Percentiles rank a stretch among this genome's conserved stretches.
These are phyloP conservation scores for Cicer pinnatifidum DNA, from an alignment of 306 rosid species.

Conservation along the genomic window DNA sequence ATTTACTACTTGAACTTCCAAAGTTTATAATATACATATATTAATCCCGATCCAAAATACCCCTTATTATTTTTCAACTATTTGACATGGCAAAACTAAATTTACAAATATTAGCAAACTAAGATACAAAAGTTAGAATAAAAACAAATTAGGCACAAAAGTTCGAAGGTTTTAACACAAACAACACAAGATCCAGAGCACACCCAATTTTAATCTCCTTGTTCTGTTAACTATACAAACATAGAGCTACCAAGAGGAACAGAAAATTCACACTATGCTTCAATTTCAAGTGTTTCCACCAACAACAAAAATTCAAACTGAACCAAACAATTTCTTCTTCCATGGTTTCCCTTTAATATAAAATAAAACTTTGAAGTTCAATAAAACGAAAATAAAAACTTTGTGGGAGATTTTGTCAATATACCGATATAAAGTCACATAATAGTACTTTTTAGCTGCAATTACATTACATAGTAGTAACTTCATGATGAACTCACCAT, in stretches of 20 bases:
- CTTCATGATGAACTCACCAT: background rate
- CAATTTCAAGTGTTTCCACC: slow-evolving; percentile 20
- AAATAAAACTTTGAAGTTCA: slow-evolving; percentile 17
- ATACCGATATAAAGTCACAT: no score
- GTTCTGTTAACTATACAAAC: slow-evolving; percentile 19
- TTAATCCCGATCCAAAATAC: slow-evolving; percentile 36
- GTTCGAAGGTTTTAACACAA: slow-evolving; percentile 25
- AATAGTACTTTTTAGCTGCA: no score
- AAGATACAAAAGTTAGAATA: slow-evolving; percentile 35
- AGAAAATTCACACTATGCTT: slow-evolving; percentile 2
- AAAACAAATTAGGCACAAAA: slow-evolving; percentile 22
- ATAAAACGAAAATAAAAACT: slow-evolving; percentile 10
- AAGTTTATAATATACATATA: slow-evolving; percentile 32
- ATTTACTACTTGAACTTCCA: slow-evolving; percentile 43
- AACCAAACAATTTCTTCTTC: slow-evolving; percentile 32
- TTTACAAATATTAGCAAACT: background rate
- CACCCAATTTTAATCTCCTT: slow-evolving; percentile 34
- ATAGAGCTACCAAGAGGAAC: background rate
- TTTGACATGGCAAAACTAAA: slow-evolving; percentile 14
- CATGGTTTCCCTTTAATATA: slow-evolving; percentile 19
- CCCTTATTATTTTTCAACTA: slow-evolving; percentile 12
- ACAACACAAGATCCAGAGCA: slow-evolving; percentile 44
- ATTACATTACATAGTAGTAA: no score
- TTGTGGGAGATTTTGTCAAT: no score
- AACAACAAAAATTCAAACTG: slow-evolving; percentile 39